Percentiles rank a stretch among this genome's conserved stretches.
phyloP scores from a whole-genome alignment of 768 basidiomycete genomes.

The Chlorophyllum brunneum region DNA sequence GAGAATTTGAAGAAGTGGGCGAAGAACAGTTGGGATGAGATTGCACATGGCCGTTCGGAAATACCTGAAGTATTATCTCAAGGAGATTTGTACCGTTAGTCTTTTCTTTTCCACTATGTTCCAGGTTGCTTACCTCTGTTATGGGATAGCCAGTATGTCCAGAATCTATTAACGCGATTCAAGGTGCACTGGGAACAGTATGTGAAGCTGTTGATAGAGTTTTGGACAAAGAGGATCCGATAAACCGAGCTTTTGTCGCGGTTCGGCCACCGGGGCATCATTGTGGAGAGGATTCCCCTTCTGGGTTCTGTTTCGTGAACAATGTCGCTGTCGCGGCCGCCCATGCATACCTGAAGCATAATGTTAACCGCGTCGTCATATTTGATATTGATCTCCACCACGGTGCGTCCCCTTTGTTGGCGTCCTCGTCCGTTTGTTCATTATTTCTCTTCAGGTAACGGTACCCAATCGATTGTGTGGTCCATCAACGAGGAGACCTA shows the following conservation, averaged over 20 bases:
- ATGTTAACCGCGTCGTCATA: constrained; percentile 75
- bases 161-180: constrained; percentile 69
- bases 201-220: constrained; percentile 86
- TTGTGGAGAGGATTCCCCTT: constrained; percentile 85
- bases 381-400: constrained; percentile 94
- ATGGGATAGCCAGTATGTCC: constrained; percentile 59
- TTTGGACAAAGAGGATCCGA: constrained; percentile 19
- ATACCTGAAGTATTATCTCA: constrained; percentile 71
- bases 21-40: constrained; percentile 54
- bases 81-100: constrained; percentile 81
- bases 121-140: not conserved
- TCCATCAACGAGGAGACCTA: constrained; percentile 88
- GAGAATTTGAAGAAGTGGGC: constrained; percentile 60
- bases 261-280: constrained; percentile 94
- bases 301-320: constrained; percentile 94
- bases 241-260: constrained; percentile 68
- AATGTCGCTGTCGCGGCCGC: constrained; percentile 90
- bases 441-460: constrained; percentile 61
- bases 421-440: not conserved
- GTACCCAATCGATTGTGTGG: constrained; percentile 91
- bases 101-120: constrained; percentile 3
- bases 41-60: constrained; percentile 62
- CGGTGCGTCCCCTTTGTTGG: constrained; percentile 38
- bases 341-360: constrained; percentile 82
- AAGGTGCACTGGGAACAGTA: constrained; percentile 77